These are phyloP conservation scores for Penicillium sp. DNA, from an alignment of 2,329 filamentous ascomycete genomes.

Conservation along the genomic window DNA sequence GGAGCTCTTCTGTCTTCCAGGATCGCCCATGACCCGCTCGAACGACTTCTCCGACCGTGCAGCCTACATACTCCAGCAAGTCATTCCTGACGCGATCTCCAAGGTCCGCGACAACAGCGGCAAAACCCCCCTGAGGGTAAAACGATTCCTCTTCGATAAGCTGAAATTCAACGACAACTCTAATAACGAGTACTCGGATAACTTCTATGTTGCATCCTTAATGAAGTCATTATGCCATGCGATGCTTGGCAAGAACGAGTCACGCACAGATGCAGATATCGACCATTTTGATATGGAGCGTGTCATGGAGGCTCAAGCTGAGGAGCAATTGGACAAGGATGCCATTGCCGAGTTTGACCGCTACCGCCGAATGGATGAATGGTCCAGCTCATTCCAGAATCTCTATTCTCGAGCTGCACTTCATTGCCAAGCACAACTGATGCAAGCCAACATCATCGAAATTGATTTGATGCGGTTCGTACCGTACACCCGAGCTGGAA, in stretches of 20 bases:
- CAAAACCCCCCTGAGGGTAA: constrained; percentile 72
- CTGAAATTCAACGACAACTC: constrained; percentile 93
- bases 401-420: constrained; percentile 60
- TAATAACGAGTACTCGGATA: constrained; percentile 81
- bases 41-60: constrained; percentile 90
- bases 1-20: constrained; percentile 79
- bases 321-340: constrained; percentile 54
- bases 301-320: constrained; percentile 49
- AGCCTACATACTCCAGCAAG: constrained; percentile 77
- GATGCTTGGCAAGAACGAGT: constrained; percentile 46
- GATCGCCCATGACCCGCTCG: constrained; percentile 71
- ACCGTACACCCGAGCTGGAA: constrained; percentile 58
- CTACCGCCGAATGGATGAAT: constrained; percentile 62
- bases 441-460: constrained; percentile 52
- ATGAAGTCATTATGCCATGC: constrained; percentile 62
- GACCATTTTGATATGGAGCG: constrained; percentile 46
- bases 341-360: constrained; percentile 61
- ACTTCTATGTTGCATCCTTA: constrained; percentile 78
- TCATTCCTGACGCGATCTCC: constrained; percentile 77
- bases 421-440: constrained; percentile 56
- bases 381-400: constrained; percentile 63
- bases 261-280: constrained; percentile 39
- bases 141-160: constrained; percentile 81
- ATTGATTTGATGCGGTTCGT: constrained; percentile 56
- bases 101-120: constrained; percentile 70